Evolutionary conservation across 2,329 filamentous ascomycete genomes (phyloP), one percentile per base, ranked within the genome.

Genomic region (Paecilomyces variotii): DNA sequence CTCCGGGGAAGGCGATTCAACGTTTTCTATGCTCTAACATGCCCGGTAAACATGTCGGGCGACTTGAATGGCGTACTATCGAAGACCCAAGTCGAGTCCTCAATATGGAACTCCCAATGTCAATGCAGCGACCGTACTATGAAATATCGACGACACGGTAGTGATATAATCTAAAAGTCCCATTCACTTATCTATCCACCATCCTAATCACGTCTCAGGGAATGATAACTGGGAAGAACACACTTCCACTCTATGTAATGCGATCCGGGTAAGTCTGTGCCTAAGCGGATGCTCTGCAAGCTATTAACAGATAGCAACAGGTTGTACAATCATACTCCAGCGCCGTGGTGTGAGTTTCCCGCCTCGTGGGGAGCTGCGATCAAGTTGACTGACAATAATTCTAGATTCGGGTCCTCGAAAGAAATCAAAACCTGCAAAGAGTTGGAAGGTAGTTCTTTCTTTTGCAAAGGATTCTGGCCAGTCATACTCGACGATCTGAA

Each of bases 401-500:
- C 39, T 27, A 56, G 55, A 28, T 50, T 51, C 12, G 55, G 25
- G 30, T 26, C 35, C 12, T 25, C 35, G 11, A 19, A 39, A 11
- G 32, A 6, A 34, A 27, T 49, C n/a, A 7, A 52, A 14, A 24
- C 5, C 2, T 28, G 27, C 12, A 7, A 11, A 28, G 10, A 19
- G 14, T 26, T 12, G 26, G 2, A 9, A 34, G 12, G 24, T 11
- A 50, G 26, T 19, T 5, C 25, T n/a, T 51, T 56, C 55, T 56
- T 56, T n/a, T 26, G 24, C 35, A 25, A 39, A 25, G 55, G 50
- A 30, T 66, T 65, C 55, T 50, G 49, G 19, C 56, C 59, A 1
- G 39, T 62, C 3, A 53, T 64, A 30, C 35, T 39, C 14, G 57
- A 53, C 12, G 64, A 66, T 50, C 59, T 66, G n/a, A 66, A 66